Percentiles rank a stretch among this genome's conserved stretches.
Conservation (phyloP, 805 yeast genomes). For the Candida nanaspora region DNA sequence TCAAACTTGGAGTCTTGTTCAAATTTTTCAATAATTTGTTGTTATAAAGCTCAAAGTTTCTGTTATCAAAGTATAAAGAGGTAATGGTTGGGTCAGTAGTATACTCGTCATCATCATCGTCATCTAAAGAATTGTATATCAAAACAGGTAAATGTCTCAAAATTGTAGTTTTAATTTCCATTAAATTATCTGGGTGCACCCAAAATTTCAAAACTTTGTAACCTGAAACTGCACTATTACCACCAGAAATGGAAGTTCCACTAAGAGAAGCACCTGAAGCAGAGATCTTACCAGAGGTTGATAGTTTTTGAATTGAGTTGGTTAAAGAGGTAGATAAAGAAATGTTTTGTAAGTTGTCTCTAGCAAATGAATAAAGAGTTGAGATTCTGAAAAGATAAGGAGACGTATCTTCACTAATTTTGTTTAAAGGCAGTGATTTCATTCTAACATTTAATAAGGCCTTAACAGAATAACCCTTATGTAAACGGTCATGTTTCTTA, state of each 20-base stretch:
- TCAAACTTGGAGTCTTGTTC: constrained; percentile 61
- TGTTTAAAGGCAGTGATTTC: constrained; percentile 80
- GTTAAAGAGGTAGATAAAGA: constrained; percentile 31
- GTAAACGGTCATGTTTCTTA: constrained; percentile 91
- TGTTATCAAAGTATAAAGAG: constrained; percentile 81
- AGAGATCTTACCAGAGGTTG: constrained; percentile 30
- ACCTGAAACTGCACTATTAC: constrained; percentile 8
- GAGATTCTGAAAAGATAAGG: constrained; percentile 83
- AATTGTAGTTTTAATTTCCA: constrained; percentile 96
- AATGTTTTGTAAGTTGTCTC: constrained; percentile 53
- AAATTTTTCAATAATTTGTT: constrained; percentile 63
- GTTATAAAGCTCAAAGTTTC: constrained; percentile 77
- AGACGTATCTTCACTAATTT: constrained; percentile 77
- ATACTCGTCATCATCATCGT: constrained; percentile 41
- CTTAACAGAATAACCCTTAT: constrained; percentile 79
- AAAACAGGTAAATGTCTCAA: constrained; percentile 89
- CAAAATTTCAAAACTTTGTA: constrained; percentile 79
- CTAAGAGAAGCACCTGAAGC: constrained; percentile 23
- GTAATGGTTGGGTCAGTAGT: constrained; percentile 76
- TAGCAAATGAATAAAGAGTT: constrained; percentile 68
- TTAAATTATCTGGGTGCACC: constrained; percentile 93
- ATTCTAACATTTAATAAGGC: constrained; percentile 85
- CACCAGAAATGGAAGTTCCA: constrained; percentile 10
- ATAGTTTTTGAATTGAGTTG: constrained; percentile 39
- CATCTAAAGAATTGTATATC: constrained; percentile 53